phyloP scores from a whole-genome alignment of 2,329 filamentous ascomycete genomes.

The Didymella glomerata region DNA sequence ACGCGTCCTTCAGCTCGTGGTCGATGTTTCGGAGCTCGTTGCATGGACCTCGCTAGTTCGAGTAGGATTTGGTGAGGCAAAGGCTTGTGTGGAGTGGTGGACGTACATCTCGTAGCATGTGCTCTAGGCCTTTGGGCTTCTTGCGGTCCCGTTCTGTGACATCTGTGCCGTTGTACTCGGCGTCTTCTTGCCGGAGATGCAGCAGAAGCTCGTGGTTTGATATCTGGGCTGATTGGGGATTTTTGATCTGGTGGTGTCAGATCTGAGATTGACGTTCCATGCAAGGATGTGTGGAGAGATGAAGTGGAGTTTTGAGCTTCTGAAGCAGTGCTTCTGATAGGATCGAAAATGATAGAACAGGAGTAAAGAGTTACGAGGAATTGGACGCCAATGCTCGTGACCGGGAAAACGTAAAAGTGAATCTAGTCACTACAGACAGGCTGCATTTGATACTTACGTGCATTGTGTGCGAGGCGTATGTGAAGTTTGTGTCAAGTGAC shows the following conservation, averaged over 20 bases:
- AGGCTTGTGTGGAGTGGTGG: not conserved
- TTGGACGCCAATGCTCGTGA: no score
- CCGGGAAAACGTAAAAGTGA: not conserved
- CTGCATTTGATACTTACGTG: conserved; percentile 21
- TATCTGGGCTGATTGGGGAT: conserved; percentile 73
- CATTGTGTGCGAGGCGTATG: conserved; percentile 13
- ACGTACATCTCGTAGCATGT: conserved; percentile 70
- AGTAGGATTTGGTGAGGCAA: not conserved
- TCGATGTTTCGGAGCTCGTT: no score
- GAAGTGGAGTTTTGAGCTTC: no score
- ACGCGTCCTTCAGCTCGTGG: no score
- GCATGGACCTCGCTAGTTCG: no score
- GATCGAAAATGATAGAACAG: no score
- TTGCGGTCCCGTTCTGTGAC: conserved; percentile 35
- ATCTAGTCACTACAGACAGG: not conserved
- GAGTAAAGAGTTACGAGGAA: no score
- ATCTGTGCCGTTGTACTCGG: conserved; percentile 46
- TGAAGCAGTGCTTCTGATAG: no score
- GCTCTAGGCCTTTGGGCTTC: conserved; percentile 63
- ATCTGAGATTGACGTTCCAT: not conserved
- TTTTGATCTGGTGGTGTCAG: conserved; percentile 65
- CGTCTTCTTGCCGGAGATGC: conserved; percentile 45
- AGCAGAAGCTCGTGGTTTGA: conserved; percentile 76
- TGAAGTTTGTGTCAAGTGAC: not conserved
- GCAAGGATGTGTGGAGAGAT: not conserved